phyloP scores from a whole-genome alignment of 495 filamentous ascomycete genomes.

The Umbilicaria muhlenbergii region DNA sequence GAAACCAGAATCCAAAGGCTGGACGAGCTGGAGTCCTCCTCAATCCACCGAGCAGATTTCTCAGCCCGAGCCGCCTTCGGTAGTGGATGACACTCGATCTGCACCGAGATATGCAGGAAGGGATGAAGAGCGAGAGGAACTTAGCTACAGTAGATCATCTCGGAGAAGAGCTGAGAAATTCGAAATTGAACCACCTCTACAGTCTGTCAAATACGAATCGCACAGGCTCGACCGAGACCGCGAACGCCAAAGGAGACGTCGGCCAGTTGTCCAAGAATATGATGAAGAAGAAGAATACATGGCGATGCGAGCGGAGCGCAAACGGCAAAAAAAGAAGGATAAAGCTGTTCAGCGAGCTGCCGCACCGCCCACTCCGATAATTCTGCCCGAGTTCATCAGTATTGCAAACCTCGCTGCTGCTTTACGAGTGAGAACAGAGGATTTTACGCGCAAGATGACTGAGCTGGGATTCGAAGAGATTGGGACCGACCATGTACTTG shows the following conservation, averaged over 20 bases:
- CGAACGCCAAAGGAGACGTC: no score
- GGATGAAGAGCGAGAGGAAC: background rate
- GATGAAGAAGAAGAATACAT: conserved; percentile 19
- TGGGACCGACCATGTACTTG: conserved; percentile 63
- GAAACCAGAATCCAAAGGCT: no score
- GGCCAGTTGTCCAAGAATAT: conserved; percentile 13
- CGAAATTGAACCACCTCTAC: background rate
- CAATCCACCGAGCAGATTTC: no score
- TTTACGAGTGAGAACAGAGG: conserved; percentile 52
- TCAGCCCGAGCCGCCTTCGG: no score
- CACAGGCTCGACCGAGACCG: background rate
- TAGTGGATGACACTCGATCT: no score
- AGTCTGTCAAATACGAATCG: background rate
- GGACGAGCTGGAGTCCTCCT: no score
- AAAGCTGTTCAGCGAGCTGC: conserved; percentile 23
- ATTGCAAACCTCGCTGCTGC: conserved; percentile 70
- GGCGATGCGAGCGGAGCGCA: conserved; percentile 23
- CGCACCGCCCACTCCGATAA: conserved; percentile 42
- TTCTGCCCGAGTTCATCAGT: conserved; percentile 81
- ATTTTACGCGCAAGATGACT: conserved; percentile 60
- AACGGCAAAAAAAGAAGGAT: conserved; percentile 28
- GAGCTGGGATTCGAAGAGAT: conserved; percentile 76
- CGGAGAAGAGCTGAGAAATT: background rate
- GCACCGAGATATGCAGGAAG: background rate
- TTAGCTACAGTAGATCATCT: background rate